Conservation (phyloP, 139 green algal species). For the Micractinium sp. region DNA sequence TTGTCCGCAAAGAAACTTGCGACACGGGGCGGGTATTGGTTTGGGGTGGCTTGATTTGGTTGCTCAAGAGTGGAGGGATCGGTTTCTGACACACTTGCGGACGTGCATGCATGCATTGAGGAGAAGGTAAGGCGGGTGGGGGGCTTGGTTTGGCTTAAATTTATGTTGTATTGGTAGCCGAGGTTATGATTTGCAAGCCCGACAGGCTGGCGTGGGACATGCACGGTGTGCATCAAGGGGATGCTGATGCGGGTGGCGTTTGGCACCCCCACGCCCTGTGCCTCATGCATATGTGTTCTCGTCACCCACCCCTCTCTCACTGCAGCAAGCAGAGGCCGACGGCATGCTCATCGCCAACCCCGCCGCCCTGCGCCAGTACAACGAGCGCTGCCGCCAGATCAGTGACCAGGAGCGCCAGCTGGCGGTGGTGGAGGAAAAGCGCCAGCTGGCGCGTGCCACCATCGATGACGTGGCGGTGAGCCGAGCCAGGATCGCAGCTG, state of each 20-base stretch:
- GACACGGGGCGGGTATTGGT: too few relatives aligned
- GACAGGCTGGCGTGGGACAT: too few relatives aligned
- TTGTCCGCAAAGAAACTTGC: too few relatives aligned
- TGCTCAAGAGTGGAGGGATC: too few relatives aligned
- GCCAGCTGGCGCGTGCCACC: constrained; percentile 16
- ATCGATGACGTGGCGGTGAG: constrained; percentile 40
- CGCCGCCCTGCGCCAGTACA: constrained; percentile 68
- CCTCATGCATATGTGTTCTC: neutral
- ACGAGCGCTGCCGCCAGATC: constrained; percentile 16
- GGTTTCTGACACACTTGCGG: too few relatives aligned
- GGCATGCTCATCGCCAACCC: constrained; percentile 79
- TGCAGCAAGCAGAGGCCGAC: constrained; percentile 51
- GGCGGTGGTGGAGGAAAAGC: constrained; percentile 23
- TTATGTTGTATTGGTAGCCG: too few relatives aligned
- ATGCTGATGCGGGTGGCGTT: too few relatives aligned
- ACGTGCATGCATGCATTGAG: too few relatives aligned
- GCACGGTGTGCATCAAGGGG: too few relatives aligned
- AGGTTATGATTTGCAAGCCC: too few relatives aligned
- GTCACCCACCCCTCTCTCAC: neutral
- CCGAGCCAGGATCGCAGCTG: neutral
- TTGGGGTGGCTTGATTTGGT: too few relatives aligned
- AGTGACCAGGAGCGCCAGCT: constrained; percentile 21
- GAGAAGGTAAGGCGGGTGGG: neutral
- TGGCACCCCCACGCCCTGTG: neutral
- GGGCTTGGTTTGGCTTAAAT: too few relatives aligned